Percentiles rank a stretch among this genome's conserved stretches.
Conservation (phyloP, 495 filamentous ascomycete species). For the Bryoglossum gracile region DNA sequence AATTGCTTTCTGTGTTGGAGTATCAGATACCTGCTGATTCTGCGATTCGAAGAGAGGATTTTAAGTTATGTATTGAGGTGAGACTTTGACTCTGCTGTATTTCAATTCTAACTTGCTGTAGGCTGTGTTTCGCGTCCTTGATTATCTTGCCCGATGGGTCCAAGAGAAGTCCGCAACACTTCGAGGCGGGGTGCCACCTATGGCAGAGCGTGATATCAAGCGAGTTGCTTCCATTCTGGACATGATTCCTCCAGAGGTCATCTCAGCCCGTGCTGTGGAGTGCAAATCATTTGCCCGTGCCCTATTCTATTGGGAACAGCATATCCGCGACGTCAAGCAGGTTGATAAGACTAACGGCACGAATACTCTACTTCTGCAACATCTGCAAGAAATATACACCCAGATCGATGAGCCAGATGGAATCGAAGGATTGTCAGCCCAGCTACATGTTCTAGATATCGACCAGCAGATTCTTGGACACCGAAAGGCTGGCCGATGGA, state of each 20-base stretch:
- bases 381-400: slow-evolving; percentile 86
- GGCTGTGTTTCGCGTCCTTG: slow-evolving; percentile 84
- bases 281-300: slow-evolving; percentile 90
- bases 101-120: slow-evolving; percentile 27
- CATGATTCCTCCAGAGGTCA: slow-evolving; percentile 73
- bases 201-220: slow-evolving; percentile 24
- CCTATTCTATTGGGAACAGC: slow-evolving; percentile 88
- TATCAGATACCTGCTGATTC: slow-evolving; percentile 49
- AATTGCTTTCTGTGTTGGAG: slow-evolving; percentile 63
- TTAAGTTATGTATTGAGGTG: slow-evolving; percentile 79
- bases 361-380: slow-evolving; percentile 55
- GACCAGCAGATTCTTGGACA: slow-evolving; percentile 91
- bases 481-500: slow-evolving; percentile 90
- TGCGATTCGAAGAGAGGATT: slow-evolving; percentile 52
- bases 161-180: slow-evolving; percentile 55
- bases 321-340: slow-evolving; percentile 56
- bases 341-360: slow-evolving; percentile 34
- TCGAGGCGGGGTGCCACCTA: background rate
- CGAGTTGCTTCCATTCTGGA: slow-evolving; percentile 56
- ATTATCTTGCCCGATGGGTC: slow-evolving; percentile 86
- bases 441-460: slow-evolving; percentile 71
- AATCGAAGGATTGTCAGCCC: slow-evolving; percentile 85
- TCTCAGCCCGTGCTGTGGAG: slow-evolving; percentile 78
- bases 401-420: slow-evolving; percentile 97
- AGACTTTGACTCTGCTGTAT: slow-evolving; percentile 19